phyloP scores from a whole-genome alignment of 306 rosid genomes.

The Fragaria vesca region DNA sequence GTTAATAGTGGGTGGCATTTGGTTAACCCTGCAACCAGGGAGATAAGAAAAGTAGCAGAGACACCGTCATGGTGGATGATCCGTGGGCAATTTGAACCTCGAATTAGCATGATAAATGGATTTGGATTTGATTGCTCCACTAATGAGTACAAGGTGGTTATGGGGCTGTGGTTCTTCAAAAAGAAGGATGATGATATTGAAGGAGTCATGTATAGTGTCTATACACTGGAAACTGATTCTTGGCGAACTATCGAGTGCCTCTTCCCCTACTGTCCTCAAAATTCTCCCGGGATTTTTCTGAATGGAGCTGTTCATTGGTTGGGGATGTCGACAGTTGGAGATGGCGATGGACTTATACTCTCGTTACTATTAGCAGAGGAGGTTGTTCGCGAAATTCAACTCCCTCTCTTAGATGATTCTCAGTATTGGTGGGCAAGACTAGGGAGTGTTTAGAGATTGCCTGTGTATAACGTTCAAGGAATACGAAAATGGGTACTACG shows the following conservation, averaged over 20 bases:
- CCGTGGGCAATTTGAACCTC: too few species aligned
- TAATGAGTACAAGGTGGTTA: not conserved
- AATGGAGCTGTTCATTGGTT: not conserved
- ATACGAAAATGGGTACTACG: too few species aligned
- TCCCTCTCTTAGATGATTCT: not conserved
- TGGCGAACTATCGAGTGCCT: not conserved
- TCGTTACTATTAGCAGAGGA: not conserved
- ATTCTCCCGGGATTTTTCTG: not conserved
- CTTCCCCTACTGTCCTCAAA: too few species aligned
- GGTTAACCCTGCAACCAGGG: not conserved
- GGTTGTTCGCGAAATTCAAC: not conserved
- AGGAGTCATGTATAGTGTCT: not conserved
- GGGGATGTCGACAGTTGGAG: not conserved
- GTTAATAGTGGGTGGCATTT: not conserved
- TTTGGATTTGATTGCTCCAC: not conserved
- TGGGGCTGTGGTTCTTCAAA: not conserved
- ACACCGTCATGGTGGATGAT: not conserved
- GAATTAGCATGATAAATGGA: too few species aligned
- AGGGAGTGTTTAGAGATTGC: not conserved
- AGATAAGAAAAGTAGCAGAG: not conserved
- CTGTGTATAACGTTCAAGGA: not conserved
- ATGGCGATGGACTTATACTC: not conserved
- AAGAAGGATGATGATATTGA: accelerated
- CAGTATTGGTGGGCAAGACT: not conserved
- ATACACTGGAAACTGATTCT: not conserved